Conservation (phyloP, 495 filamentous ascomycete species). For the Talaromyces liani region DNA sequence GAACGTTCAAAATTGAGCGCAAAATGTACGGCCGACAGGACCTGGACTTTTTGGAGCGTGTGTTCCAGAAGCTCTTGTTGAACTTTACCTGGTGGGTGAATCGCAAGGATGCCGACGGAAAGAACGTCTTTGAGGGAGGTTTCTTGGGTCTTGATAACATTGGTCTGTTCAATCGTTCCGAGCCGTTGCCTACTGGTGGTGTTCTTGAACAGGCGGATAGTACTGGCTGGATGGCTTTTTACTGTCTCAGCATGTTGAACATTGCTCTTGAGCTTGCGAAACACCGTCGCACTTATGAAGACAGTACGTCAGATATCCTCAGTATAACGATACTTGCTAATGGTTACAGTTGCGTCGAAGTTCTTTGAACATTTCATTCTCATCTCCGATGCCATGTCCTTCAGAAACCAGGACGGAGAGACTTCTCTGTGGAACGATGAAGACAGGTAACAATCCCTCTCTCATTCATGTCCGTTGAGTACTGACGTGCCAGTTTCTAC, state of each 20-base stretch:
- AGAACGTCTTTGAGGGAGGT: slow-evolving; percentile 94
- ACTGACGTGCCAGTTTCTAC: slow-evolving; percentile 56
- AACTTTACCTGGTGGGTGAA: slow-evolving; percentile 99
- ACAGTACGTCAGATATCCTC: slow-evolving; percentile 39
- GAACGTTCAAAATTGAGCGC: slow-evolving; percentile 94
- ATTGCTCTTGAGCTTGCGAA: slow-evolving; percentile 92
- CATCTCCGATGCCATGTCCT: slow-evolving; percentile 97
- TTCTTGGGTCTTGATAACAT: slow-evolving; percentile 98
- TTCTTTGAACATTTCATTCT: slow-evolving; percentile 99
- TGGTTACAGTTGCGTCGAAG: slow-evolving; percentile 66
- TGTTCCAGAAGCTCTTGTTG: slow-evolving; percentile 90
- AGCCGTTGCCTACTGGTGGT: slow-evolving; percentile 88
- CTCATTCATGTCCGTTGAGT: not conserved
- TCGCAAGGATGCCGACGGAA: slow-evolving; percentile 86
- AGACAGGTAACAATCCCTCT: slow-evolving; percentile 49
- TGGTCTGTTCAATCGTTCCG: slow-evolving; percentile 94
- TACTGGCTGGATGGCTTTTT: slow-evolving; percentile 98
- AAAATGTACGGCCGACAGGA: slow-evolving; percentile 95
- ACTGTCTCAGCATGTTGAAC: slow-evolving; percentile 91
- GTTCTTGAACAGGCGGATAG: slow-evolving; percentile 93
- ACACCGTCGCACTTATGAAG: slow-evolving; percentile 92
- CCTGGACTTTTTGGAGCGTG: slow-evolving; percentile 88
- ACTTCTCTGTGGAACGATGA: slow-evolving; percentile 91
- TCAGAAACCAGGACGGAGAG: slow-evolving; percentile 67
- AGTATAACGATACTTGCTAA: slow-evolving; percentile 10